Conservation (phyloP, 257 asterid species). For the Prunella vulgaris region DNA sequence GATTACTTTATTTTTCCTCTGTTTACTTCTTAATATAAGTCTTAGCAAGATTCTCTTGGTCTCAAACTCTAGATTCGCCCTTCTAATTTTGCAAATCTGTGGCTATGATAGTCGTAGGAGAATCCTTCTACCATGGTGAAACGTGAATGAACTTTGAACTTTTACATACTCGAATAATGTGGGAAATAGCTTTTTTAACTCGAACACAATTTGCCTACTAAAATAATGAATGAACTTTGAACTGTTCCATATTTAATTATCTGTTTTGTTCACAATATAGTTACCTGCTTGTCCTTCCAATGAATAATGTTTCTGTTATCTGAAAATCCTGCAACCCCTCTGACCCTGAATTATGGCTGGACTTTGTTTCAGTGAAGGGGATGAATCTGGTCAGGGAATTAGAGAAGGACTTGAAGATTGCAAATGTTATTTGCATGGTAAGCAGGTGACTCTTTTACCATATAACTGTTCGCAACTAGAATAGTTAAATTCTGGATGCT, state of each 20-base stretch:
- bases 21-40: neutral
- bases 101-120: neutral
- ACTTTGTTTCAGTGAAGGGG: slow-evolving; percentile 71
- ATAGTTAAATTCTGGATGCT: slow-evolving; percentile 15
- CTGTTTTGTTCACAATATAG: neutral
- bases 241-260: neutral
- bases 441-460: slow-evolving; percentile 57
- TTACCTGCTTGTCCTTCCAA: neutral
- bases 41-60: slow-evolving; percentile 5
- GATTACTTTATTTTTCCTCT: neutral
- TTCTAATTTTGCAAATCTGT: neutral
- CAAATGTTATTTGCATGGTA: slow-evolving; percentile 99
- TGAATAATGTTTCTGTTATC: slow-evolving; percentile 12
- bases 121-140: slow-evolving; percentile 1
- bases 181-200: neutral
- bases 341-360: slow-evolving; percentile 19
- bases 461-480: slow-evolving; percentile 20
- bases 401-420: slow-evolving; percentile 98
- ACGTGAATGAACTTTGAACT: slow-evolving; percentile 3
- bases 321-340: slow-evolving; percentile 14
- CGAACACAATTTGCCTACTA: neutral
- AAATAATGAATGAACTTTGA: too few species aligned
- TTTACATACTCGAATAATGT: slow-evolving; percentile 9
- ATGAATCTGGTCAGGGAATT: slow-evolving; percentile 93
- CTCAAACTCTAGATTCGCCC: slow-evolving; percentile 6